Conservation (phyloP, 768 basidiomycete genomes). For the Boletus reticulatus region DNA sequence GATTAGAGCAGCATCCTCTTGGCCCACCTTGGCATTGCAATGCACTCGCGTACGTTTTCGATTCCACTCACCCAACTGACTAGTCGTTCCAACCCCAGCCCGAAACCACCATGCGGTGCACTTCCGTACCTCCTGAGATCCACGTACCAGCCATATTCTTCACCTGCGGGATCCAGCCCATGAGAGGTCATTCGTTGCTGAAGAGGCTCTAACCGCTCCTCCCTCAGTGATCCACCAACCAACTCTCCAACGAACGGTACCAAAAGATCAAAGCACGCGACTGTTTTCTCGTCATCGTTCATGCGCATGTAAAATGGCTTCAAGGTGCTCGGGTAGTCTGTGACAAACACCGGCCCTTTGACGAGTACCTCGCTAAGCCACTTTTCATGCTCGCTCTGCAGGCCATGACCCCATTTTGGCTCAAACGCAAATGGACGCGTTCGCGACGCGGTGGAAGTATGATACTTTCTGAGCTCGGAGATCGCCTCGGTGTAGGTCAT, state of each 20-base stretch:
- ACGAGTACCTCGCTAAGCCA: constrained; percentile 76
- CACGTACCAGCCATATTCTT: constrained; percentile 66
- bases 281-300: constrained; percentile 58
- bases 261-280: constrained; percentile 95
- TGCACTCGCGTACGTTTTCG: constrained; percentile 90
- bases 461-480: constrained; percentile 44
- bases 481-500: constrained; percentile 83
- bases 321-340: constrained; percentile 75
- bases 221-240: constrained; percentile 86
- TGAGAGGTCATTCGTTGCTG: constrained; percentile 46
- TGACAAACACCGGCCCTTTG: constrained; percentile 84
- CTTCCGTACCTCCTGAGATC: constrained; percentile 84
- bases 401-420: constrained; percentile 64
- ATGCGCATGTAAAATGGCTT: constrained; percentile 98
- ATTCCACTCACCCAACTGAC: constrained; percentile 85
- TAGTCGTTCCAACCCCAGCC: constrained; percentile 92
- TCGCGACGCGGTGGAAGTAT: constrained; percentile 23
- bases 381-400: constrained; percentile 91
- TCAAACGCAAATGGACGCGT: constrained; percentile 46
- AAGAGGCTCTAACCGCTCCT: constrained; percentile 63
- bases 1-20: constrained; percentile 67
- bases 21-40: constrained; percentile 89
- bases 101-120: constrained; percentile 93
- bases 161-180: constrained; percentile 42
- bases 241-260: constrained; percentile 89